A percentile compares a stretch with the other conserved stretches of the same genome.
These are phyloP conservation scores for Stemphylium beticola DNA, from an alignment of 2,329 filamentous ascomycete genomes.

Conservation along the genomic window DNA sequence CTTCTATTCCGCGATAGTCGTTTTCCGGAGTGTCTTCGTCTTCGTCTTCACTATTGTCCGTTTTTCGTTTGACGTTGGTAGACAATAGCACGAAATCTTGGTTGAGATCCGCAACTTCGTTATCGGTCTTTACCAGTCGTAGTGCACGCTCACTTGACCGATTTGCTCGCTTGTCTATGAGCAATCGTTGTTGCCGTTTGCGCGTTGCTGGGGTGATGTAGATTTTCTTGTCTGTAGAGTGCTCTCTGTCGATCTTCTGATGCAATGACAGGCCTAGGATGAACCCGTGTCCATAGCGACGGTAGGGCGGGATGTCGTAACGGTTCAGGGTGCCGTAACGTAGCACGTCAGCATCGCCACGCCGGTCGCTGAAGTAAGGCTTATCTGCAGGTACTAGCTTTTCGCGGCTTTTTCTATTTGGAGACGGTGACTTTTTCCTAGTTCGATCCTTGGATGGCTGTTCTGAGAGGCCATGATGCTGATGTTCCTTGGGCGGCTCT, in stretches of 20 bases:
- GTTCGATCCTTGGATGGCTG: conserved; percentile 1
- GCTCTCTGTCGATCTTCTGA: conserved; percentile 71
- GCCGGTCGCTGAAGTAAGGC: conserved; percentile 62
- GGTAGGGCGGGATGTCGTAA: conserved; percentile 74
- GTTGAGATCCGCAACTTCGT: conserved; percentile 5
- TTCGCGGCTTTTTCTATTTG: conserved; percentile 4
- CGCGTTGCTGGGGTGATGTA: conserved; percentile 43
- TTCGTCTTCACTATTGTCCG: conserved; percentile 22
- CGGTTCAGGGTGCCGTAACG: conserved; percentile 76
- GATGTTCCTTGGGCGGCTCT: conserved; percentile 17
- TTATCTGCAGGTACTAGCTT: conserved; percentile 13
- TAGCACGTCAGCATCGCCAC: conserved; percentile 77
- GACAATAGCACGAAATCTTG: conserved; percentile 43
- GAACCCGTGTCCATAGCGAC: conserved; percentile 69
- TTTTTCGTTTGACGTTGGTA: conserved; percentile 29
- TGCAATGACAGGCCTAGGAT: conserved; percentile 70
- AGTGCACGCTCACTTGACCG: conserved; percentile 35
- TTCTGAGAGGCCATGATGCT: conserved; percentile 12
- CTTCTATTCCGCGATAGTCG: conserved; percentile 51
- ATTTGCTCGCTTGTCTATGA: conserved; percentile 34
- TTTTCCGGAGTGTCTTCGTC: conserved; percentile 7
- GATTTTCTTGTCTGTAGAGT: conserved; percentile 59
- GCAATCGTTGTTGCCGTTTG: conserved; percentile 57
- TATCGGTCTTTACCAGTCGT: conserved; percentile 29
- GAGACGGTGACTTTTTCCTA: conserved; percentile 46